Evolutionary conservation across 75 land plant species (phyloP), one percentile per base, ranked within the genome.

Genomic region (Gnetum montanum): DNA sequence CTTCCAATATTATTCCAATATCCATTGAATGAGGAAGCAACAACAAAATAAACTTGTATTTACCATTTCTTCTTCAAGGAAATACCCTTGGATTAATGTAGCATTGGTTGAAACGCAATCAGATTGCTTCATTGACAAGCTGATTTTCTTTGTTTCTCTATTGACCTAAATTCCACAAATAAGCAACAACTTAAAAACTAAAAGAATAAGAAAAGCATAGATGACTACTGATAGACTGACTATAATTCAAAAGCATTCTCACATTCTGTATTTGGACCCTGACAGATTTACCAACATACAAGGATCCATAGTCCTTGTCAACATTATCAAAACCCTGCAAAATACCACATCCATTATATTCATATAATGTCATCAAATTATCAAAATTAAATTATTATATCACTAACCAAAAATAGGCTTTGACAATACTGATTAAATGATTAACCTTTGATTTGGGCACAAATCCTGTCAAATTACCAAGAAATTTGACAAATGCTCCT

Each of bases 401-500:
- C n/a, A n/a, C n/a, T n/a, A n/a, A n/a, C n/a, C n/a, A n/a, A n/a
- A n/a, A n/a, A n/a, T n/a, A n/a, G n/a, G n/a, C n/a, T n/a, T n/a
- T n/a, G n/a, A n/a, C n/a, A n/a, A n/a, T n/a, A n/a, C n/a, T n/a
- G n/a, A n/a, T n/a, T n/a, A n/a, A n/a, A n/a, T n/a, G n/a, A n/a
- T n/a, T n/a, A n/a, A n/a, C n/a, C n/a, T n/a, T n/a, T n/a, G n/a
- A 43, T 43, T 66, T 72, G 0, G 82, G 74, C 30, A 82, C 76
- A 57, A 85, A 84, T 4, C 87, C 98, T 34, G 95, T 94, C 47
- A 94, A 69, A 22, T 61, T 73, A 24, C 90, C 96, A 50, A 94
- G 79, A 63, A 82, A 89, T 3, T 95, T 89, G 34, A 94, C 95
- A 82, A 94, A 94, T 63, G 82, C 85, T 13, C 90, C 95, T 60